Evolutionary conservation across 2,329 filamentous ascomycete species (phyloP).

Genomic region (Ambrosiella xylebori): DNA sequence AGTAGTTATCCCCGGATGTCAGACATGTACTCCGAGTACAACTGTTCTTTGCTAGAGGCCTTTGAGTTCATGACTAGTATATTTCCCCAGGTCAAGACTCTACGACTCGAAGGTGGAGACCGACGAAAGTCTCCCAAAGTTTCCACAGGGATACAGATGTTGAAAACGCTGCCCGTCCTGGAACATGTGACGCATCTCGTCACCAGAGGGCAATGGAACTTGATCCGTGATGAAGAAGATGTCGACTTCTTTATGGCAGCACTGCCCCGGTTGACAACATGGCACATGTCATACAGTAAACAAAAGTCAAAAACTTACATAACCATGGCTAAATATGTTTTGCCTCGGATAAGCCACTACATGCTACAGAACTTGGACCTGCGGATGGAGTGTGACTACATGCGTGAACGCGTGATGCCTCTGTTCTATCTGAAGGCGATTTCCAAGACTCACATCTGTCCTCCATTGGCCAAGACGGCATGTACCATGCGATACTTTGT

Average conservation of each 20-base stretch:
- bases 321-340: slow-evolving; percentile 42
- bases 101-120: too few species aligned
- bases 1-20: not conserved
- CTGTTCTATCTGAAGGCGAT: slow-evolving; percentile 43
- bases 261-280: slow-evolving; percentile 46
- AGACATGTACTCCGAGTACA: not conserved
- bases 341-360: slow-evolving; percentile 35
- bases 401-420: slow-evolving; percentile 43
- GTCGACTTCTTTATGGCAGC: slow-evolving; percentile 44
- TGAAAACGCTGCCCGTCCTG: too few species aligned
- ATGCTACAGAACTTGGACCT: slow-evolving; percentile 47
- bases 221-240: slow-evolving; percentile 46
- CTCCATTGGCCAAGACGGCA: slow-evolving; percentile 40
- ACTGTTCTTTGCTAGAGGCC: not conserved
- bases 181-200: slow-evolving; percentile 21
- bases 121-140: too few species aligned
- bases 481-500: slow-evolving; percentile 49
- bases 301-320: slow-evolving; percentile 59
- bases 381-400: slow-evolving; percentile 55
- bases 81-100: too few species aligned
- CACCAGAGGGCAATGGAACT: slow-evolving; percentile 62
- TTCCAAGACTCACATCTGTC: slow-evolving; percentile 46
- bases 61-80: too few species aligned
- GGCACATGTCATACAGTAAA: slow-evolving; percentile 50
- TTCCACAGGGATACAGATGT: too few species aligned